Conservation (phyloP, 352 stramenopile genomes). For the Pythium guiyangense region DNA sequence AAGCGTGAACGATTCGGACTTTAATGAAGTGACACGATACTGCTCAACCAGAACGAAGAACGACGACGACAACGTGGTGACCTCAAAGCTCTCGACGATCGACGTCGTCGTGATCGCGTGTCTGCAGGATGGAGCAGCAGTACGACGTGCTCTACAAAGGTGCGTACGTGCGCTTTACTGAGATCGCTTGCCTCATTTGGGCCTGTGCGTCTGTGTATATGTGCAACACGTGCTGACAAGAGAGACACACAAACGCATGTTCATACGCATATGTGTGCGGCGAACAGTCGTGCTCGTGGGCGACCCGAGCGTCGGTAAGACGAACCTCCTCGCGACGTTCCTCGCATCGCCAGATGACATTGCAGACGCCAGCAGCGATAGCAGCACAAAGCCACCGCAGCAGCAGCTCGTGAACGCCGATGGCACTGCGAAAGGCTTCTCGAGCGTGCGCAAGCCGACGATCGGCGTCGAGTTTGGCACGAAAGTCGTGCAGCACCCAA, state of each 20-base stretch:
- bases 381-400: background rate
- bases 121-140: slow-evolving; percentile 40
- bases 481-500: slow-evolving; percentile 67
- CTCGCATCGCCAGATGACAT: slow-evolving; percentile 34
- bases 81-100: no score
- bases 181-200: no score
- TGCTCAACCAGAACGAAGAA: no score
- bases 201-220: no score
- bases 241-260: background rate
- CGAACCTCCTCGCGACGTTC: slow-evolving; percentile 84
- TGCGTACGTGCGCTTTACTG: slow-evolving; percentile 3
- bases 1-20: no score
- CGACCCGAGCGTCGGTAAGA: slow-evolving; percentile 88
- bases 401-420: slow-evolving; percentile 18
- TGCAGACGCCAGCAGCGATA: background rate
- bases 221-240: no score
- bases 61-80: no score
- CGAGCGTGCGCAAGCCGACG: slow-evolving; percentile 58
- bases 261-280: background rate
- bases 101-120: no score
- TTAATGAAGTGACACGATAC: no score
- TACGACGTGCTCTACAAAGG: slow-evolving; percentile 84
- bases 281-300: slow-evolving; percentile 67
- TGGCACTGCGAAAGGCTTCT: slow-evolving; percentile 41
- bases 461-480: slow-evolving; percentile 84